Conservation (phyloP, 257 asterid species). For the Vinca minor region DNA sequence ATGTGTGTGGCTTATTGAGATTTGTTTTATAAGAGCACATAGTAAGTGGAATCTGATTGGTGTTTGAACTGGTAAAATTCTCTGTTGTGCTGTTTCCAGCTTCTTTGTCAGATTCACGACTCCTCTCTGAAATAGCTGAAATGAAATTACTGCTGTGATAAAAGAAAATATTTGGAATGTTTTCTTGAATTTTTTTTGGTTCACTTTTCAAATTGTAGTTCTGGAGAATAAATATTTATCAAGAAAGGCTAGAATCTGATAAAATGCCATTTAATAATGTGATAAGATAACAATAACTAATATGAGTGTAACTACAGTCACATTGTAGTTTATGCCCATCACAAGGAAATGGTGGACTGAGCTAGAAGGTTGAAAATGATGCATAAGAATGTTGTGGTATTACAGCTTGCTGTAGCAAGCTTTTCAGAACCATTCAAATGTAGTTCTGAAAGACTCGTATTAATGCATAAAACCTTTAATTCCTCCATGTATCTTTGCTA, state of each 20-base stretch:
- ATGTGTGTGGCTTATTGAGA: too few relatives aligned
- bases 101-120: background rate
- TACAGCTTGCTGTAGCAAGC: background rate
- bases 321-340: background rate
- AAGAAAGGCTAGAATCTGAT: background rate
- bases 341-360: background rate
- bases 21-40: too few relatives aligned
- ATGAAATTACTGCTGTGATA: background rate
- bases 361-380: background rate
- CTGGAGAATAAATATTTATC: background rate
- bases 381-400: background rate
- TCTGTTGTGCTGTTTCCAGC: too few relatives aligned
- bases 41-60: too few relatives aligned
- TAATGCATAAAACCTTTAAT: too few relatives aligned
- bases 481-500: too few relatives aligned
- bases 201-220: background rate
- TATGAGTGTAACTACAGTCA: background rate
- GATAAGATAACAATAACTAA: background rate
- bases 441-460: too few relatives aligned
- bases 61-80: background rate
- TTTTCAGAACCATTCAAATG: too few relatives aligned
- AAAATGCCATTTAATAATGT: too few relatives aligned
- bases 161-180: background rate
- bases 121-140: background rate
- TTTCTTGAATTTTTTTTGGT: background rate